Conservation (phyloP, 108 stramenopile genomes). For the Aurantiochytrium sp. region DNA sequence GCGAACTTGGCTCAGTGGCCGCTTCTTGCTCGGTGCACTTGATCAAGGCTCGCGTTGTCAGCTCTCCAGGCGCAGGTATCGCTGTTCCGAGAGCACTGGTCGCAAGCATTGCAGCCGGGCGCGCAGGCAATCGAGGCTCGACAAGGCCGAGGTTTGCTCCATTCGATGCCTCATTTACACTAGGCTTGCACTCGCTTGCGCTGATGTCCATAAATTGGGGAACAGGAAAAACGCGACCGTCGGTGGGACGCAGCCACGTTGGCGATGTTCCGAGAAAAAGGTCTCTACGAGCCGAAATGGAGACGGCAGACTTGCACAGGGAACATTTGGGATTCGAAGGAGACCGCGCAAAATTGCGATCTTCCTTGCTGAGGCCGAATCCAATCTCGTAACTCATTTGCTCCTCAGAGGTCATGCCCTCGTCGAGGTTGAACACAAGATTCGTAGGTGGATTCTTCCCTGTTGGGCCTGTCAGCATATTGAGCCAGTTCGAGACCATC, state of each 20-base stretch:
- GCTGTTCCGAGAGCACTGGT: neutral
- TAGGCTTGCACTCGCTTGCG: neutral
- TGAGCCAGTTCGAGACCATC: slow-evolving; percentile 9
- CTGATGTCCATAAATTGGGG: neutral
- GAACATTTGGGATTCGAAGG: neutral
- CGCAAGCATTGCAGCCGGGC: neutral
- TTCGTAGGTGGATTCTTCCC: neutral
- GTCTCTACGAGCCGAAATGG: neutral
- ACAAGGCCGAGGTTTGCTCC: neutral
- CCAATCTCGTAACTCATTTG: slow-evolving; percentile 4
- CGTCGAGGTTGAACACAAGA: neutral
- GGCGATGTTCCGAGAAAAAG: neutral
- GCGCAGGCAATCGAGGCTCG: neutral
- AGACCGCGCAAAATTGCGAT: neutral
- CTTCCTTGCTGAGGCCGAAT: neutral
- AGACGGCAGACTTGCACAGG: neutral
- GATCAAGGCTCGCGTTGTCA: neutral
- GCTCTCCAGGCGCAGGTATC: neutral
- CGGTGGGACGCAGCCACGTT: neutral
- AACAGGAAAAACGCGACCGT: neutral
- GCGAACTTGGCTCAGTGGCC: neutral
- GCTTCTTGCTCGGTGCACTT: neutral
- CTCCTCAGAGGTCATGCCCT: slow-evolving; percentile 7
- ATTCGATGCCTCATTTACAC: neutral
- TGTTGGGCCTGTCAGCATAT: neutral